Conservation (phyloP, 257 asterid genomes). For the Solanum gracilifrons region DNA sequence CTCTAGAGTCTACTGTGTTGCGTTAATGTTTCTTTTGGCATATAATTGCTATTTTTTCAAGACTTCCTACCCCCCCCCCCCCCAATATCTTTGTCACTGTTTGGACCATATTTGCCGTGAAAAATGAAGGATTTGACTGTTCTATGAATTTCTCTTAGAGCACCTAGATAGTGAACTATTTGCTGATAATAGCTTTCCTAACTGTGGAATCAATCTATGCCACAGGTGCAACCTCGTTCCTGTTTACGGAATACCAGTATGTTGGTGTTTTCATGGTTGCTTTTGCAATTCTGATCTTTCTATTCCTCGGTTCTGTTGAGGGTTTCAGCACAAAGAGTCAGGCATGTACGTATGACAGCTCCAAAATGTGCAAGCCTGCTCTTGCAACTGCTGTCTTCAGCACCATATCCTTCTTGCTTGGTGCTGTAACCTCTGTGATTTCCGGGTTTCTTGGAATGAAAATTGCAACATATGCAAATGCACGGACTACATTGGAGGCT, state of each 20-base stretch:
- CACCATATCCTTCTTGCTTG: conserved; percentile 61
- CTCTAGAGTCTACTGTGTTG: background rate
- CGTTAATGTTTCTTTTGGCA: background rate
- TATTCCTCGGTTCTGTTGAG: conserved; percentile 82
- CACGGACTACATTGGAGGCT: conserved; percentile 76
- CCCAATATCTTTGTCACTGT: background rate
- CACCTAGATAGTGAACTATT: background rate
- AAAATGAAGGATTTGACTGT: background rate
- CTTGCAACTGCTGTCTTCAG: conserved; percentile 72
- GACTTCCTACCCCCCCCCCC: background rate
- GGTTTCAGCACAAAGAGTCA: conserved; percentile 57
- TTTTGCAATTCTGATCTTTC: conserved; percentile 57
- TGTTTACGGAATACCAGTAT: conserved; percentile 58
- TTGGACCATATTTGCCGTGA: background rate
- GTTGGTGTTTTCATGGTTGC: conserved; percentile 77
- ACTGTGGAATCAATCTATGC: background rate
- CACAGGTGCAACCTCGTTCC: conserved; percentile 77
- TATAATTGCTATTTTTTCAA: background rate
- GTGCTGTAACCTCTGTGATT: conserved; percentile 68
- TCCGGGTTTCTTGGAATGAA: conserved; percentile 91
- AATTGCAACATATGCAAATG: conserved; percentile 79
- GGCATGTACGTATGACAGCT: conserved; percentile 48
- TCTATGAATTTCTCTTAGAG: background rate
- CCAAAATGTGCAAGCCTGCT: conserved; percentile 65
- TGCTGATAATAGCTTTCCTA: background rate